Base-by-base conservation (phyloP, 305 asterid genomes). In the Striga hermonthica region DNA sequence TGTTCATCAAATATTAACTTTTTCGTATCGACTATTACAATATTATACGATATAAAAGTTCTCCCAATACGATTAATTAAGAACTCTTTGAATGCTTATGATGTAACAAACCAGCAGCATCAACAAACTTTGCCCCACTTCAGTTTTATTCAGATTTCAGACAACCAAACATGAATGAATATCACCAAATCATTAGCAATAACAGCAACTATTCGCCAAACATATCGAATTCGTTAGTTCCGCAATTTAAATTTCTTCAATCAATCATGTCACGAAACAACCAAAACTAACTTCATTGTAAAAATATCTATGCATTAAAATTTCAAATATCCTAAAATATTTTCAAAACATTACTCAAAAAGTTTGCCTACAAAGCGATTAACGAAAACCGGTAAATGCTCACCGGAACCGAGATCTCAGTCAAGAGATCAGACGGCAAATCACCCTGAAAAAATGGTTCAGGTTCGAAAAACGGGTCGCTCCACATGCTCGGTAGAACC, bases 381-480 rank as follows among this genome's bases (percentile, higher is more conserved):
- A 22, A 22, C 31, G 1, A 22, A 22, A 22, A 22, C 31, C 31
- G 31, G 31, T 22, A 22, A 53, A 49, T 45, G 63, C 85, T 83
- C 80, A 90, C 96, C 86, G 96, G 96, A 75, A 91, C 84, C 34
- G 93, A 83, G 75, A 88, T 82, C 79, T 88, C 91, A 0, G 91
- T 82, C 0, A 91, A 82, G 65, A 88, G 81, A 78, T 80, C 90
- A 1, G 91, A 74, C 7, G 82, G 79, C 0, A 72, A 28, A 52
- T 74, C 70, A 9, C 69, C 28, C 3, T 81, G 44, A 84, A 91
- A 82, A 60, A 85, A 65, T 5, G 72, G 75, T 75, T 75, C 84
- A 1, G 88, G 62, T 4, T 76, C 86, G 3, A 88, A 86, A 72
- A 88, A 74, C 6, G 83, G 45, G 14, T 86, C 81, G 40, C 74